Conservation (phyloP, 2,329 filamentous ascomycete genomes). For the Aspergillus fumigatus region DNA sequence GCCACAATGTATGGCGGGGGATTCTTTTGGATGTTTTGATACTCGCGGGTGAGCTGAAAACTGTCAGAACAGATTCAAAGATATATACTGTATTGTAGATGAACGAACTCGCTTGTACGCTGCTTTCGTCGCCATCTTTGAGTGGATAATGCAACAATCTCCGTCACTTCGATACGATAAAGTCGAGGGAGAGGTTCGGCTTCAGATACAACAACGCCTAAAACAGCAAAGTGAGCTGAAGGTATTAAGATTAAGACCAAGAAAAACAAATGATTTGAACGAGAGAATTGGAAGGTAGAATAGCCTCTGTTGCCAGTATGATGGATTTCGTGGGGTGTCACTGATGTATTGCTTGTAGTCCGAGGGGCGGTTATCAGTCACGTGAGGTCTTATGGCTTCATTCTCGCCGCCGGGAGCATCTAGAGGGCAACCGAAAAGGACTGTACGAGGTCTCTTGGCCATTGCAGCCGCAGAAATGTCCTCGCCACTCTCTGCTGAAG, state of each 20-base stretch:
- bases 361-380: constrained; percentile 11
- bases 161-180: background rate
- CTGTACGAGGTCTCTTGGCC: constrained; percentile 17
- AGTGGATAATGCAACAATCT: background rate
- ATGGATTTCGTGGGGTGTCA: background rate
- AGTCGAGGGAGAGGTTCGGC: background rate
- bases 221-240: background rate
- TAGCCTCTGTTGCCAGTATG: background rate
- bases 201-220: background rate
- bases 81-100: background rate
- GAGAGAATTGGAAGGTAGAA: background rate
- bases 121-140: constrained; percentile 64
- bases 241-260: background rate
- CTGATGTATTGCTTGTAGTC: constrained; percentile 4
- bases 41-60: constrained; percentile 57
- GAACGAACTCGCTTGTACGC: constrained; percentile 64
- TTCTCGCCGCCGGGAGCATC: constrained; percentile 15
- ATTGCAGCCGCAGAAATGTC: constrained; percentile 41
- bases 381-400: constrained; percentile 19
- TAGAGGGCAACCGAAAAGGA: constrained; percentile 13
- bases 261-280: background rate
- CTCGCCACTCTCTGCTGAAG: constrained; percentile 38
- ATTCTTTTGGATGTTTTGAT: constrained; percentile 63
- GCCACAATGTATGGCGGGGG: constrained; percentile 85
- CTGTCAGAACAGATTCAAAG: constrained; percentile 7